Percentiles rank a stretch among this genome's conserved stretches.
Evolutionary conservation across 2,329 filamentous ascomycete species (phyloP).

Genomic region (Penicillium sp.): DNA sequence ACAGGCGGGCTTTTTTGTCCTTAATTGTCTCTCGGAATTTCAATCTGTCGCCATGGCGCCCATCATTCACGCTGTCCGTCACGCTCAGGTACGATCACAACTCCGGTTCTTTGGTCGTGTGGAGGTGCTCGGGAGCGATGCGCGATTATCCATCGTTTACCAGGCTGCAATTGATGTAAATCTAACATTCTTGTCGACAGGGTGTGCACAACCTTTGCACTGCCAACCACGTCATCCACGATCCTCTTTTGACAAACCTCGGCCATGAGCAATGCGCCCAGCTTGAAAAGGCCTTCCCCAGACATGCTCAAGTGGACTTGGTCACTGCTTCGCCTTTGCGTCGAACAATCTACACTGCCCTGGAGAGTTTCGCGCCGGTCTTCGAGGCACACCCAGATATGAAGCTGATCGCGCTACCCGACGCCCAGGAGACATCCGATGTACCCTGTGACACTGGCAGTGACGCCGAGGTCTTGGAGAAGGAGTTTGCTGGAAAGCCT

Average conservation of each 20-base stretch:
- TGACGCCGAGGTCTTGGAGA: slow-evolving; percentile 47
- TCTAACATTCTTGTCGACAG: slow-evolving; percentile 34
- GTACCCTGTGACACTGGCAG: slow-evolving; percentile 72
- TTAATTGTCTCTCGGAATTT: not conserved
- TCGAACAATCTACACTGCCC: slow-evolving; percentile 72
- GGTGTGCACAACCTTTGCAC: slow-evolving; percentile 72
- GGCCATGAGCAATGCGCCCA: slow-evolving; percentile 67
- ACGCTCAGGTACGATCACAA: slow-evolving; percentile 38
- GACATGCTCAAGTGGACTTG: slow-evolving; percentile 59
- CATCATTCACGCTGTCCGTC: slow-evolving; percentile 41
- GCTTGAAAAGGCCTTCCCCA: slow-evolving; percentile 58
- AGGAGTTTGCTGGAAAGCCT: slow-evolving; percentile 54
- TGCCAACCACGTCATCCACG: slow-evolving; percentile 66
- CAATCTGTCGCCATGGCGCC: slow-evolving; percentile 33
- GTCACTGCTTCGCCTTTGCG: slow-evolving; percentile 74
- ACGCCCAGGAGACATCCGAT: slow-evolving; percentile 71
- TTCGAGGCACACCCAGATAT: slow-evolving; percentile 42
- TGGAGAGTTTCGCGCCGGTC: slow-evolving; percentile 59
- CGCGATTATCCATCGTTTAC: too few species aligned
- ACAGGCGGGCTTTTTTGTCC: too few species aligned
- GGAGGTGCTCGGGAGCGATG: too few species aligned
- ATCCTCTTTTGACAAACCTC: slow-evolving; percentile 70
- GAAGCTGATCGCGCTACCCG: slow-evolving; percentile 61
- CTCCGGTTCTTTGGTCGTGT: too few species aligned
- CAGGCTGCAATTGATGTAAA: not conserved